Evolutionary conservation across 2,329 filamentous ascomycete genomes (phyloP).

Genomic region (Ambrosiella beaveri): DNA sequence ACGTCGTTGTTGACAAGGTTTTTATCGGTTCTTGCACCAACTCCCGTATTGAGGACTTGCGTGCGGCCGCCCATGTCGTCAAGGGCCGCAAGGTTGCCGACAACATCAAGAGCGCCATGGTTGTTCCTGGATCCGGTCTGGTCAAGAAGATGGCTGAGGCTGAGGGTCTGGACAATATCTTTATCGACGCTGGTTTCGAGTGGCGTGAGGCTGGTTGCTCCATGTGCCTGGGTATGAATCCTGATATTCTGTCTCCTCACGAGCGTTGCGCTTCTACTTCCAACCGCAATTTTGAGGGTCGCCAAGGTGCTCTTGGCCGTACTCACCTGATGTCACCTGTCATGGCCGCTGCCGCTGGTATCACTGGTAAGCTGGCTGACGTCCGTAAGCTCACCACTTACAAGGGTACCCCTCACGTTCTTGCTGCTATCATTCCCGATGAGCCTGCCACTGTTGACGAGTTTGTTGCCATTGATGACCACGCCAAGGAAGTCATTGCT

Average conservation of each 20-base stretch:
- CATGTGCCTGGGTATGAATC: slow-evolving; percentile 99
- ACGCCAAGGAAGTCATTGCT: slow-evolving; percentile 33
- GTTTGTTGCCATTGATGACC: slow-evolving; percentile 31
- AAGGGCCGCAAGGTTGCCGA: slow-evolving; percentile 71
- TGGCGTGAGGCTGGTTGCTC: slow-evolving; percentile 97
- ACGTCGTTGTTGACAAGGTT: slow-evolving; percentile 85
- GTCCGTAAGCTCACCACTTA: slow-evolving; percentile 60
- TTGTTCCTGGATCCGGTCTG: slow-evolving; percentile 87
- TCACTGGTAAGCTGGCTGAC: slow-evolving; percentile 81
- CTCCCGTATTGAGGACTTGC: slow-evolving; percentile 85
- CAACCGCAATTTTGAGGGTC: slow-evolving; percentile 94
- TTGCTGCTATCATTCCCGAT: slow-evolving; percentile 29
- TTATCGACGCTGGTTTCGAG: slow-evolving; percentile 81
- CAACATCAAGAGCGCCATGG: slow-evolving; percentile 88
- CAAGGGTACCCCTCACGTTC: slow-evolving; percentile 41
- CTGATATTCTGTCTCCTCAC: slow-evolving; percentile 79
- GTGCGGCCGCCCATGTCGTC: slow-evolving; percentile 70
- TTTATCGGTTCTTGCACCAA: slow-evolving; percentile 99
- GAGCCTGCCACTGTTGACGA: slow-evolving; percentile 35
- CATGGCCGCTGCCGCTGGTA: slow-evolving; percentile 79
- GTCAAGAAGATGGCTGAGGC: slow-evolving; percentile 83
- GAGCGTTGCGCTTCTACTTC: slow-evolving; percentile 92
- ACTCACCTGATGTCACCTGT: slow-evolving; percentile 95
- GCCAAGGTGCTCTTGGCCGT: slow-evolving; percentile 77
- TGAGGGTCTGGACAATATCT: slow-evolving; percentile 87